Base-by-base conservation (phyloP, 768 basidiomycete genomes). In the Calocybe indica region DNA sequence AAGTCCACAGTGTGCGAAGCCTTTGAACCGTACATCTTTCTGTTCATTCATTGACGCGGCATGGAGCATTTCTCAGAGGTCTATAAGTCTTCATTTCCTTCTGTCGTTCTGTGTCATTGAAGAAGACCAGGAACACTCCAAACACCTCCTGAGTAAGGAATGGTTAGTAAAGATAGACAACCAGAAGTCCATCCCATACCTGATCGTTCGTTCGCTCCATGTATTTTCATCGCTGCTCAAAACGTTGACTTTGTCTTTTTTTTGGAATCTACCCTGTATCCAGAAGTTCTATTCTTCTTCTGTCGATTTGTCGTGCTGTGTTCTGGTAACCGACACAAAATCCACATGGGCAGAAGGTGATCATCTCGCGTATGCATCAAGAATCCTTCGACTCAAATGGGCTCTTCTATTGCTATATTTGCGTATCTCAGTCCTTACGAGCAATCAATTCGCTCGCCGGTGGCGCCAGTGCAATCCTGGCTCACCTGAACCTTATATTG, bases 301-400 rank as follows among this genome's bases (percentile, higher is more conserved):
- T 3, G 71, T 72, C 13, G 80, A 88, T 55, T 65, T 76, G 43
- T 71, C 73, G 14, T 85, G 85, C 55, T 73, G 66, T 50, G 58
- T 88, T 40, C 58, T 90, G 55, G 59, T 88, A 44, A 88, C 88
- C 8, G 88, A 90, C 62, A 89, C 85, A 9, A 85, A 78, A 60
- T 71, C 67, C 15, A 81, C 82, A 7, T 91, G 85, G 86, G 72
- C 69, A 10, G 88, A 91, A 80, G 83, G 88, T 86, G 53, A 51
- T 44, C 29, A 43, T 32, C 34, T 31, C 38, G 12, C 15, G 43
- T 35, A 36, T 43, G 40, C 43, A 7, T 43, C 44, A 40, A 43
- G 22, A 37, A 37, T 40, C 40, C n/a, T 39, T 43, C 37, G 22
- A 22, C 38, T 37, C 8, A 50, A 53, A 43, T 40, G 45, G 49